Percentiles rank a stretch among this genome's conserved stretches.
phyloP scores from a whole-genome alignment of 371 early-diverging fungal species.

The Neoconidiobolus thromboides region DNA sequence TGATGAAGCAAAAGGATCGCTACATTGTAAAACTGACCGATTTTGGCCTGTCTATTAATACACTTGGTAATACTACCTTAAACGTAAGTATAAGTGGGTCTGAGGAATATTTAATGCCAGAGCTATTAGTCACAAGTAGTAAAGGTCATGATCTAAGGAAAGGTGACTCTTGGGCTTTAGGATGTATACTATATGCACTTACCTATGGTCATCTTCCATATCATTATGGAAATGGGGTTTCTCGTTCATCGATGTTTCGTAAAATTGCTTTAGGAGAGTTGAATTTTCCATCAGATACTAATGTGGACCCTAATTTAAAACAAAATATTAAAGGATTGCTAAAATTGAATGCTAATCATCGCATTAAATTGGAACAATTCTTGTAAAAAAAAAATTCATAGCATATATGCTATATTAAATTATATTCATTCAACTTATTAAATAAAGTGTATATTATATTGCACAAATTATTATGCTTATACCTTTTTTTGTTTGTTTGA shows the following conservation, averaged over 20 bases:
- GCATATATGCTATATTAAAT: no score
- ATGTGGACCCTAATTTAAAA: no score
- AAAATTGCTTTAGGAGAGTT: slow-evolving; percentile 18
- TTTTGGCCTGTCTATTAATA: slow-evolving; percentile 37
- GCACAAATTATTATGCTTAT: no score
- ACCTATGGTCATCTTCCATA: slow-evolving; percentile 35
- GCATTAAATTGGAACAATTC: no score
- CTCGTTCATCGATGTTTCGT: slow-evolving; percentile 15
- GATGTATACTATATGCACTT: slow-evolving; percentile 43
- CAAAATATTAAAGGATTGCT: no score
- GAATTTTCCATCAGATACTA: slow-evolving; percentile 12
- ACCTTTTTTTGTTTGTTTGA: no score
- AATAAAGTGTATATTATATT: no score
- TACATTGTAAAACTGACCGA: slow-evolving; percentile 40
- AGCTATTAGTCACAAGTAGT: slow-evolving; percentile 33
- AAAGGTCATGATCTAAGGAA: slow-evolving; percentile 37
- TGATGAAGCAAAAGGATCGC: slow-evolving; percentile 19
- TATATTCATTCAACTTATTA: no score
- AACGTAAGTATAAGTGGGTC: slow-evolving; percentile 27
- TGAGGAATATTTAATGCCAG: slow-evolving; percentile 74
- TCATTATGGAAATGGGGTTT: slow-evolving; percentile 15
- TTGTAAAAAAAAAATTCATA: no score
- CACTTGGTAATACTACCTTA: slow-evolving; percentile 20
- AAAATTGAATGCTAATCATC: no score
- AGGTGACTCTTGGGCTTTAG: slow-evolving; percentile 52